These are phyloP conservation scores for Westerdykella sp. DNA, from an alignment of 2,329 filamentous ascomycete genomes.

Conservation along the genomic window DNA sequence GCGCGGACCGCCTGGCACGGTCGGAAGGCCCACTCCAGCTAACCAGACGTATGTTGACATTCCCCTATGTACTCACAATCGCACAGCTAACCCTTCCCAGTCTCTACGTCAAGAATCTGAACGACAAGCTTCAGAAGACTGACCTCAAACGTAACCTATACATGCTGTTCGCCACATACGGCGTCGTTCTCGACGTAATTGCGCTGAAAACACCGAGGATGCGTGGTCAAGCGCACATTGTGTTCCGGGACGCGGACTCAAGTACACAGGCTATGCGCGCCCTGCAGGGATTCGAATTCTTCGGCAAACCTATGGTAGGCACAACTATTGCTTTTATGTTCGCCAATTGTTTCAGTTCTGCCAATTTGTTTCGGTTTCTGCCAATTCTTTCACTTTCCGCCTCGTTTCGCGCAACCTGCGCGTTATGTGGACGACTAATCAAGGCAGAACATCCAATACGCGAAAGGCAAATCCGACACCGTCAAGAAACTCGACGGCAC, in stretches of 20 bases:
- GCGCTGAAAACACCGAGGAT: conserved; percentile 85
- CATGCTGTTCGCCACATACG: conserved; percentile 89
- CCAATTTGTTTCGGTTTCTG: neutral
- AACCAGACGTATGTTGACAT: conserved; percentile 30
- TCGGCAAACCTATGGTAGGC: conserved; percentile 77
- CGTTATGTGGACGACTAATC: neutral
- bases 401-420: neutral
- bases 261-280: conserved; percentile 90
- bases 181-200: conserved; percentile 84
- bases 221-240: conserved; percentile 91
- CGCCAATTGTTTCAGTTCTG: too few species aligned
- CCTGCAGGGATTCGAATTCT: conserved; percentile 77
- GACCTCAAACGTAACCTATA: conserved; percentile 85
- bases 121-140: conserved; percentile 81
- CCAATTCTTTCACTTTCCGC: neutral
- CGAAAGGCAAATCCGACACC: conserved; percentile 80
- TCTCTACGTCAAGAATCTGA: conserved; percentile 84
- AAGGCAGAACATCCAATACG: conserved; percentile 80
- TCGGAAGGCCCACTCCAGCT: conserved; percentile 7
- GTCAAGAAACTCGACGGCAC: conserved; percentile 89
- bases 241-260: conserved; percentile 83
- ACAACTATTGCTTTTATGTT: too few species aligned
- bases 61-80: neutral
- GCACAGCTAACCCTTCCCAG: conserved; percentile 41
- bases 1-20: conserved; percentile 1